Percentiles rank a stretch among this genome's conserved stretches.
Conservation (phyloP, 1,139 yeast genomes). For the Pneumocystis wakefieldiae region DNA sequence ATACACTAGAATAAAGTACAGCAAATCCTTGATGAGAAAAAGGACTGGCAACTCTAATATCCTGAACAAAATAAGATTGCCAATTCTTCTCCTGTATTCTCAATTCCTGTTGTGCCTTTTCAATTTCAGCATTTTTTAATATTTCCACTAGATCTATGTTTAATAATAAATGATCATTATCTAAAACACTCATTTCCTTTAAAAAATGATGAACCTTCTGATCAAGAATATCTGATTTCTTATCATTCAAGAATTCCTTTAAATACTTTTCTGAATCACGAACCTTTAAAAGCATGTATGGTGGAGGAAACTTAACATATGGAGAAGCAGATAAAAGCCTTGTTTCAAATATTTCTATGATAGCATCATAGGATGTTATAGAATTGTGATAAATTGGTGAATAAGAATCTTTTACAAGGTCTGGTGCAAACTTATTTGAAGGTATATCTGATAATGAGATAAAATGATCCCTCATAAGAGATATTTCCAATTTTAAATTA, state of each 20-base stretch:
- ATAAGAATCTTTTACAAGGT: not conserved
- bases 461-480: slow-evolving; percentile 63
- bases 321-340: slow-evolving; percentile 56
- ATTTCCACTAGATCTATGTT: not conserved
- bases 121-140: slow-evolving; percentile 2
- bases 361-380: not conserved
- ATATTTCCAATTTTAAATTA: slow-evolving; percentile 66
- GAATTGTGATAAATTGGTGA: not conserved
- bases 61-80: slow-evolving; percentile 41
- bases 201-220: not conserved
- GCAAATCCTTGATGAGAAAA: slow-evolving; percentile 66
- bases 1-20: slow-evolving; percentile 66
- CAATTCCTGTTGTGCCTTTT: not conserved
- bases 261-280: not conserved
- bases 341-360: slow-evolving; percentile 9
- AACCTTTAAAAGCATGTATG: slow-evolving; percentile 33
- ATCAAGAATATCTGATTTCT: not conserved
- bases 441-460: slow-evolving; percentile 31
- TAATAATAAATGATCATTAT: not conserved
- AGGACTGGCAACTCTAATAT: slow-evolving; percentile 43
- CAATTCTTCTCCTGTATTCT: slow-evolving; percentile 32
- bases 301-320: slow-evolving; percentile 51
- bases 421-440: slow-evolving; percentile 8
- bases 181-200: not conserved
- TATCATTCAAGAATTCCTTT: not conserved